Conservation (phyloP, 768 basidiomycete species). For the Grammothele lineata region DNA sequence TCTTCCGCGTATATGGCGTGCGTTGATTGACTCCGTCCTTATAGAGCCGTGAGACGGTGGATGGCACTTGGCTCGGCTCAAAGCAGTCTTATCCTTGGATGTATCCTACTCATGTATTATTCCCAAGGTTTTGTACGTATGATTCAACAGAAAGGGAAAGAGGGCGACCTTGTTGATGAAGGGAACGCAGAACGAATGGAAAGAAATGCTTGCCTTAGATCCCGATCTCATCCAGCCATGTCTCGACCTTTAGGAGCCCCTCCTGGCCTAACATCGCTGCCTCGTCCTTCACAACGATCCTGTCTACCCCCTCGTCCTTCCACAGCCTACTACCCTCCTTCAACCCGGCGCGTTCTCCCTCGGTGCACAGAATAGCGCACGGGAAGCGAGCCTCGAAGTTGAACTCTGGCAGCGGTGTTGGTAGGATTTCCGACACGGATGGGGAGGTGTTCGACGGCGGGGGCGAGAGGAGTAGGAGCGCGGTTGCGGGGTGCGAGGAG, state of each 20-base stretch:
- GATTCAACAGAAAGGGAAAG: no score
- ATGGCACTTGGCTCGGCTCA: no score
- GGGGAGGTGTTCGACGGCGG: conserved; percentile 40
- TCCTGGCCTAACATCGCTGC: conserved; percentile 31
- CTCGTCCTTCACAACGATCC: conserved; percentile 11
- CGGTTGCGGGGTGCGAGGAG: conserved; percentile 60
- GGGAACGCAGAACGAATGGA: background rate
- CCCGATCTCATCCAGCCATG: conserved; percentile 54
- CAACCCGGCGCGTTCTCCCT: conserved; percentile 33
- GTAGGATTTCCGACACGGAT: conserved; percentile 24
- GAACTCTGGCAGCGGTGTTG: conserved; percentile 45
- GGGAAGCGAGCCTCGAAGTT: conserved; percentile 61
- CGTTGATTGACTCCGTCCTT: no score
- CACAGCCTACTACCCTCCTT: conserved; percentile 38
- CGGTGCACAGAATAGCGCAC: conserved; percentile 41
- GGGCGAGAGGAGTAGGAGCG: conserved; percentile 57
- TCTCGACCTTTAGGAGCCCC: conserved; percentile 39
- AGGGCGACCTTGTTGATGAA: background rate
- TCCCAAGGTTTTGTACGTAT: no score
- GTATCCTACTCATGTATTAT: no score
- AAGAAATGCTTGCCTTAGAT: conserved; percentile 28
- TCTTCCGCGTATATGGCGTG: no score
- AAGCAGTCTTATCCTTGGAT: no score
- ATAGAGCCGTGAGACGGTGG: no score
- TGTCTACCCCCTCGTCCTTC: conserved; percentile 25